phyloP scores from a whole-genome alignment of 2,329 filamentous ascomycete species.

The Pseudogymnoascus sp. region DNA sequence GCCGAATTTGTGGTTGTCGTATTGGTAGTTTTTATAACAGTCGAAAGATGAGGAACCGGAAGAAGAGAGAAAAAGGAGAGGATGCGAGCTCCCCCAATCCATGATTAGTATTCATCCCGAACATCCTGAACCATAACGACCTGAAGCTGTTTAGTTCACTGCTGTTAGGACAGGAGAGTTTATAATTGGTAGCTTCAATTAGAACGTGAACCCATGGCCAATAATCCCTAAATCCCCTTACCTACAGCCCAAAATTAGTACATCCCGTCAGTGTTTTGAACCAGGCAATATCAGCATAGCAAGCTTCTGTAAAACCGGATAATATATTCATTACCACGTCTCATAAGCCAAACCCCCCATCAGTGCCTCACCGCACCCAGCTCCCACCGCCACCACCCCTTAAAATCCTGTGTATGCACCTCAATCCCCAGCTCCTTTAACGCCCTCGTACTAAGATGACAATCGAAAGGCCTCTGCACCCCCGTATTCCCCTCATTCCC shows the following conservation, averaged over 20 bases:
- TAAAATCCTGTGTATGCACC: conserved; percentile 67
- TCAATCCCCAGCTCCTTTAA: conserved; percentile 68
- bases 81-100: neutral
- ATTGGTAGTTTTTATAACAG: neutral
- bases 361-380: conserved; percentile 44
- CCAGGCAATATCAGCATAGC: too few relatives aligned
- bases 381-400: conserved; percentile 70
- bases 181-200: too few relatives aligned
- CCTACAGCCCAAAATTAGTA: too few relatives aligned
- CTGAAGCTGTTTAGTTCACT: too few relatives aligned
- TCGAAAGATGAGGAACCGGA: neutral
- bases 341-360: too few relatives aligned
- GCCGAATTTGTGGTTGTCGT: neutral
- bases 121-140: too few relatives aligned
- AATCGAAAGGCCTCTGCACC: conserved; percentile 79
- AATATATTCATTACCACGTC: neutral
- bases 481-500: conserved; percentile 64
- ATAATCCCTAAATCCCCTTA: too few relatives aligned
- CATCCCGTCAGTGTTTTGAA: too few relatives aligned
- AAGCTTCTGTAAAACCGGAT: too few relatives aligned
- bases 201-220: too few relatives aligned
- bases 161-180: too few relatives aligned
- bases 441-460: conserved; percentile 71
- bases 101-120: too few relatives aligned
- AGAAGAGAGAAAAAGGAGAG: neutral